Conservation (phyloP, 345 rosid genomes). For the Cardamine chenopodiifolia region DNA sequence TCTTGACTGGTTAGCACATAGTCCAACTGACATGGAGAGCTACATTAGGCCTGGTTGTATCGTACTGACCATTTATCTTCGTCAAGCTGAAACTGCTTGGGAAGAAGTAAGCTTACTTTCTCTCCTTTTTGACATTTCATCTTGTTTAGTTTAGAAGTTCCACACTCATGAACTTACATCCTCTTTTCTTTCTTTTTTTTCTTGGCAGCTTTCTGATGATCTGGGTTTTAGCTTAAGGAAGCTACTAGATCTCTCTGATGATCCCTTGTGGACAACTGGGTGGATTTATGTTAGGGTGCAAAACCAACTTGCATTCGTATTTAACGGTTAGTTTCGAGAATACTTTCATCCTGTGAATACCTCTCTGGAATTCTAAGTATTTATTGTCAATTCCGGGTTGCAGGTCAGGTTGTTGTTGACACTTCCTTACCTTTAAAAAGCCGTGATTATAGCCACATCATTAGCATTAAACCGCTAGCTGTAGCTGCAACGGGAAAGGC, state of each 20-base stretch:
- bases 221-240: slow-evolving; percentile 76
- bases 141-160: neutral
- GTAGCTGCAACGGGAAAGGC: slow-evolving; percentile 59
- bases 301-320: slow-evolving; percentile 79
- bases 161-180: slow-evolving; percentile 31
- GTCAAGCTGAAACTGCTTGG: slow-evolving; percentile 86
- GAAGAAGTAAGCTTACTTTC: slow-evolving; percentile 66
- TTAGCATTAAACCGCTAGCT: slow-evolving; percentile 80
- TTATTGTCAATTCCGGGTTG: slow-evolving; percentile 30
- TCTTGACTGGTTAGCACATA: slow-evolving; percentile 90
- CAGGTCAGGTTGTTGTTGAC: slow-evolving; percentile 89
- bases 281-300: slow-evolving; percentile 80
- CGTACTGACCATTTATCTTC: slow-evolving; percentile 81
- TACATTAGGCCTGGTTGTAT: slow-evolving; percentile 98
- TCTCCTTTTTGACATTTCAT: slow-evolving; percentile 16
- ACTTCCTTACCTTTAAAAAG: slow-evolving; percentile 66
- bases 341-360: slow-evolving; percentile 20
- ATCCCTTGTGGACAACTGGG: slow-evolving; percentile 84
- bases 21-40: slow-evolving; percentile 99
- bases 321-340: slow-evolving; percentile 59
- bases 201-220: slow-evolving; percentile 67
- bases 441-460: slow-evolving; percentile 57
- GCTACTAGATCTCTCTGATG: slow-evolving; percentile 75
- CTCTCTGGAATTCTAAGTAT: slow-evolving; percentile 27
- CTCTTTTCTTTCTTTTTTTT: slow-evolving; percentile 5